These are phyloP conservation scores for Hyphopichia burtonii DNA, from an alignment of 1,139 yeast genomes.

Conservation along the genomic window DNA sequence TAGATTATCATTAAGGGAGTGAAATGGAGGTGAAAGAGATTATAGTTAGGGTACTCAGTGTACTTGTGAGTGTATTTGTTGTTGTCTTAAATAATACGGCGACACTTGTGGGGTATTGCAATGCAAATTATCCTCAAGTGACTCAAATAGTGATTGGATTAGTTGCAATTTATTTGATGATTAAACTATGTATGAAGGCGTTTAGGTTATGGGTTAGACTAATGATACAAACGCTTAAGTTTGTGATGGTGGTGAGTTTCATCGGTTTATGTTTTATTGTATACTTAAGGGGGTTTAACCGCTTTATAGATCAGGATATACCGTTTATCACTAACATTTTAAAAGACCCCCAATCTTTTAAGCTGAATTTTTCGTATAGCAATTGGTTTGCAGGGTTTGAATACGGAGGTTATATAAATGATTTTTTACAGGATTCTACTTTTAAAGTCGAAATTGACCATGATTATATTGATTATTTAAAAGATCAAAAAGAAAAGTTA, in stretches of 20 bases:
- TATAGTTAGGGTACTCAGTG: slow-evolving; percentile 12
- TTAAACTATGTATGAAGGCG: slow-evolving; percentile 18
- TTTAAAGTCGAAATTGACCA: slow-evolving; percentile 8
- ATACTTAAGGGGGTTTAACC: slow-evolving; percentile 18
- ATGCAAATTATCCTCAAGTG: slow-evolving; percentile 24
- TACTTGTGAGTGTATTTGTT: slow-evolving; percentile 8
- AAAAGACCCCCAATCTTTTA: not conserved
- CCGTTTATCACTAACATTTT: slow-evolving; percentile 9
- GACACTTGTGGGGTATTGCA: slow-evolving; percentile 13
- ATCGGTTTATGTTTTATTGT: slow-evolving; percentile 11
- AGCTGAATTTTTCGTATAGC: not conserved
- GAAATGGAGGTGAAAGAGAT: slow-evolving; percentile 11
- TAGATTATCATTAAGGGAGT: no score
- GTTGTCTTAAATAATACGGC: slow-evolving; percentile 12
- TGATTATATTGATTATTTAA: slow-evolving; percentile 18
- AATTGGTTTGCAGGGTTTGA: not conserved
- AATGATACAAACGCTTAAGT: slow-evolving; percentile 21
- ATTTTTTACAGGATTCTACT: not conserved
- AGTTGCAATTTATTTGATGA: slow-evolving; percentile 21
- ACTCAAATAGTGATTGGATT: slow-evolving; percentile 18
- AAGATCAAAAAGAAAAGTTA: slow-evolving; percentile 9
- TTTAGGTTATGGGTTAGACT: slow-evolving; percentile 27
- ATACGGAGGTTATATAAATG: not conserved
- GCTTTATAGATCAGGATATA: slow-evolving; percentile 19
- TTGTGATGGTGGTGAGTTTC: slow-evolving; percentile 9